Evolutionary conservation across 179 eudicot genomes (phyloP).

Genomic region (Gypsophila paniculata): DNA sequence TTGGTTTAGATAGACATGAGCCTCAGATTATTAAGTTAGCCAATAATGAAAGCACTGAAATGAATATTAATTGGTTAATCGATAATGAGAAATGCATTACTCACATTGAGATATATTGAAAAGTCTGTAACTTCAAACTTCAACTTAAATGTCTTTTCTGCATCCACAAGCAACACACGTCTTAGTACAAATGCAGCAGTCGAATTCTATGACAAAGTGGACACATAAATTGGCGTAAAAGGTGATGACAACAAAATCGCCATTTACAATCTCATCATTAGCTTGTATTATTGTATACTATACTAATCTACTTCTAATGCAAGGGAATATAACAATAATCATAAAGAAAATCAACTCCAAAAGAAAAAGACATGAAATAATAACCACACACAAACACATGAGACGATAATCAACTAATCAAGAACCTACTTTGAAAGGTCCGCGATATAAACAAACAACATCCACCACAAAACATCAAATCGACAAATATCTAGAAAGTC

Average conservation of each 20-base stretch:
- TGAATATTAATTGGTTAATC: neutral
- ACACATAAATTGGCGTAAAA: neutral
- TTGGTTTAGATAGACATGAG: too few relatives aligned
- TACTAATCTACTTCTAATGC: neutral
- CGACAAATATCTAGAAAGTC: too few relatives aligned
- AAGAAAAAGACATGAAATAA: neutral
- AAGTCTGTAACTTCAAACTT: neutral
- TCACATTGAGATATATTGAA: neutral
- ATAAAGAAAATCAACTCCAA: neutral
- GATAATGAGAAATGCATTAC: neutral
- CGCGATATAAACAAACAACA: neutral
- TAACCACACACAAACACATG: neutral
- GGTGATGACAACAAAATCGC: neutral
- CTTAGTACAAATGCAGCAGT: neutral
- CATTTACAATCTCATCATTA: too few relatives aligned
- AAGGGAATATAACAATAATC: neutral
- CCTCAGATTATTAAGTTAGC: neutral
- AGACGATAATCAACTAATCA: neutral
- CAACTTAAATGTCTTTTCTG: neutral
- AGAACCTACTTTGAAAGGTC: neutral
- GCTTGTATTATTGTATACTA: too few relatives aligned
- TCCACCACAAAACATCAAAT: neutral
- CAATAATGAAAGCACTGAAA: neutral
- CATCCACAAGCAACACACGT: slow-evolving; percentile 4
- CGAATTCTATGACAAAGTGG: neutral